These are phyloP conservation scores for Cercospora berteroae DNA, from an alignment of 2,329 filamentous ascomycete genomes.

Conservation along the genomic window DNA sequence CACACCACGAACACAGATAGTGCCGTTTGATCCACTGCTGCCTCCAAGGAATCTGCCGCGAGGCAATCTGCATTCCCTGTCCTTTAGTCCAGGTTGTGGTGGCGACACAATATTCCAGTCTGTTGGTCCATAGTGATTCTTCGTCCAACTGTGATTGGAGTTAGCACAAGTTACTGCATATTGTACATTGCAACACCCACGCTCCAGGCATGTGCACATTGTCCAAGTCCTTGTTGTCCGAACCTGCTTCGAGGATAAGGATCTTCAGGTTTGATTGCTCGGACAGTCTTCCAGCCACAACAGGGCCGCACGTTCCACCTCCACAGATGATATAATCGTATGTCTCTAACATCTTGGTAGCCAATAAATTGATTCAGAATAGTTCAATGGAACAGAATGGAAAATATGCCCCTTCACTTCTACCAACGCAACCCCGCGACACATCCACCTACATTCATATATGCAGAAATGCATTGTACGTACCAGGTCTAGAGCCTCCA, in stretches of 20 bases:
- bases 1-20: conserved; percentile 44
- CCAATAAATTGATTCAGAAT: neutral
- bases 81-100: conserved; percentile 42
- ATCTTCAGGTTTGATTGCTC: conserved; percentile 30
- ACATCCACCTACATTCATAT: neutral
- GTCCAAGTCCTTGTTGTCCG: conserved; percentile 40
- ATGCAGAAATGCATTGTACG: neutral
- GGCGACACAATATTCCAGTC: conserved; percentile 48
- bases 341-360: conserved; percentile 23
- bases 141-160: conserved; percentile 45
- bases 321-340: conserved; percentile 32
- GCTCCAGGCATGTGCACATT: conserved; percentile 49
- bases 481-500: neutral
- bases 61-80: conserved; percentile 45
- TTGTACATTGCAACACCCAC: conserved; percentile 24
- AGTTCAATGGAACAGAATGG: neutral
- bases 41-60: conserved; percentile 47
- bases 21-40: conserved; percentile 46
- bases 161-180: neutral
- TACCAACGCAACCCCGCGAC: neutral
- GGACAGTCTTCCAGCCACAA: conserved; percentile 30
- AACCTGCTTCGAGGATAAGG: conserved; percentile 31
- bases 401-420: neutral
- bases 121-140: conserved; percentile 44
- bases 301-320: conserved; percentile 31